These are phyloP conservation scores for Cystobasidium tubakii DNA, from an alignment of 768 basidiomycete species.

Conservation along the genomic window DNA sequence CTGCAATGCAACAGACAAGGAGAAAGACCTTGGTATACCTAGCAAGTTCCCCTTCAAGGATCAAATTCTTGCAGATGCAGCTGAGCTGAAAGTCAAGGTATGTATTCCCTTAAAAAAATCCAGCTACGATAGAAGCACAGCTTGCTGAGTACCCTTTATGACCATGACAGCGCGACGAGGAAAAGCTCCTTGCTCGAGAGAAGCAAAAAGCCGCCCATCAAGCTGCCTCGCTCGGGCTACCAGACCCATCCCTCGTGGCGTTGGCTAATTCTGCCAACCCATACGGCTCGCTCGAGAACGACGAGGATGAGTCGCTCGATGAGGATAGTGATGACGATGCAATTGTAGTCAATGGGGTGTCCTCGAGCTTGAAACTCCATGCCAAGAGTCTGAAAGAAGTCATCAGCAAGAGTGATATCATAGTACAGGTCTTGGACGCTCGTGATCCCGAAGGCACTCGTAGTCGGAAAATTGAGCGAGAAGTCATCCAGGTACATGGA, in stretches of 20 bases:
- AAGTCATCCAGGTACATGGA: slow-evolving; percentile 48
- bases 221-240: slow-evolving; percentile 35
- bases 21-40: slow-evolving; percentile 53
- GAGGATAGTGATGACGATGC: slow-evolving; percentile 36
- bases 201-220: slow-evolving; percentile 39
- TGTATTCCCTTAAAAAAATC: not conserved
- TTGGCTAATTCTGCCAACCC: slow-evolving; percentile 45
- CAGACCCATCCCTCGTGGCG: slow-evolving; percentile 38
- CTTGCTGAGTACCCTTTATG: not conserved
- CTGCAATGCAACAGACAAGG: too few relatives aligned
- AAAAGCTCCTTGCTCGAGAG: slow-evolving; percentile 40
- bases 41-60: slow-evolving; percentile 53
- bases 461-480: slow-evolving; percentile 87
- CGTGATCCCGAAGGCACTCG: slow-evolving; percentile 90
- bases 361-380: slow-evolving; percentile 45
- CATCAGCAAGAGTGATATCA: slow-evolving; percentile 83
- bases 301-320: slow-evolving; percentile 33
- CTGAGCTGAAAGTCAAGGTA: slow-evolving; percentile 48
- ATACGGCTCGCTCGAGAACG: slow-evolving; percentile 38
- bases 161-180: slow-evolving; percentile 39
- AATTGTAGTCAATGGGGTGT: slow-evolving; percentile 34
- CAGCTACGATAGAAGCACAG: not conserved
- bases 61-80: slow-evolving; percentile 52
- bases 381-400: slow-evolving; percentile 66
- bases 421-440: slow-evolving; percentile 77